phyloP scores from a whole-genome alignment of 139 green algal genomes.

The Edaphochlamys debaryana region DNA sequence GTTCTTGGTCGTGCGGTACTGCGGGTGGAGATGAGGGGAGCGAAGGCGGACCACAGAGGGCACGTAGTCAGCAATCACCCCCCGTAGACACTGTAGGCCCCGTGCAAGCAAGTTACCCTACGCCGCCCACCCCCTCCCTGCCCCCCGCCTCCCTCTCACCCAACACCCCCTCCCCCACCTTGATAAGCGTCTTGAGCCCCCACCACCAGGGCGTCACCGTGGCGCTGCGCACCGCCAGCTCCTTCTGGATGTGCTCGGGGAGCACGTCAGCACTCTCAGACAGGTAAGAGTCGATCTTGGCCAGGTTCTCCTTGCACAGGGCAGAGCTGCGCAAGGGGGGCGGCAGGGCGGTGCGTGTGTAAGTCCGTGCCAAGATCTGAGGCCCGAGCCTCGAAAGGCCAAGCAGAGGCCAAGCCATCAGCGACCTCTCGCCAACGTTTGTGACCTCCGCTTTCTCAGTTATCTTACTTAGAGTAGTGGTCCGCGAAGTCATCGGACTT shows the following conservation, averaged over 20 bases:
- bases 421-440: no score
- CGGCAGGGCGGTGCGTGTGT: not conserved
- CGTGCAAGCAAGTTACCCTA: no score
- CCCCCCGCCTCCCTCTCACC: no score
- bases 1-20: conserved; percentile 81
- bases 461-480: conserved; percentile 5
- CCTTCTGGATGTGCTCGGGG: conserved; percentile 38
- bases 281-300: conserved; percentile 19
- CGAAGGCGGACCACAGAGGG: no score
- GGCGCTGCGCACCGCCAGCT: conserved; percentile 66
- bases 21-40: conserved; percentile 4
- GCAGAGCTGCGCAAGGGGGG: not conserved
- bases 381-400: no score
- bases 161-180: conserved; percentile 7
- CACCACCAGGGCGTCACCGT: conserved; percentile 83
- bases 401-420: not conserved
- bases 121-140: no score
- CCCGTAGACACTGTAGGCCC: no score
- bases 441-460: no score
- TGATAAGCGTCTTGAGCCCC: conserved; percentile 57
- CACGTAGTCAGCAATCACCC: no score
- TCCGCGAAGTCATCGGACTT: conserved; percentile 21
- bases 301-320: conserved; percentile 2
- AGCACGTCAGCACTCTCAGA: conserved; percentile 23
- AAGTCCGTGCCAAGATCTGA: no score